phyloP scores from a whole-genome alignment of 2,329 filamentous ascomycete species.

The Aspergillus neoniger region DNA sequence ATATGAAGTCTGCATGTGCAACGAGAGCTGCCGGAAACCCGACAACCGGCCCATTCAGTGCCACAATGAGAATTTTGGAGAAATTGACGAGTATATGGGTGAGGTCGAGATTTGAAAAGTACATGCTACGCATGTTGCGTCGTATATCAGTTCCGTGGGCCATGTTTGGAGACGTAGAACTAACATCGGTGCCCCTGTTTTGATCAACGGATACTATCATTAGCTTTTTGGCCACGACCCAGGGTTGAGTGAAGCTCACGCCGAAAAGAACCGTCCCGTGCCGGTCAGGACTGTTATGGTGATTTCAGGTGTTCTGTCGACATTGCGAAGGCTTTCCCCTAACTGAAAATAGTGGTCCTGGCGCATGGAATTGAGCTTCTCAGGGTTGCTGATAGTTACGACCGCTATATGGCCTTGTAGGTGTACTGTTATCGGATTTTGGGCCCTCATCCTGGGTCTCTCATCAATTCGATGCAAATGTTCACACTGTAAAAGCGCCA shows the following conservation, averaged over 20 bases:
- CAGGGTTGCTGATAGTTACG: slow-evolving; percentile 82
- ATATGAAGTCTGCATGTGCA: slow-evolving; percentile 88
- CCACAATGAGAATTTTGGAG: slow-evolving; percentile 88
- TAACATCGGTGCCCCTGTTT: slow-evolving; percentile 75
- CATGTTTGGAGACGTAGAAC: slow-evolving; percentile 51
- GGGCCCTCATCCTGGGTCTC: no score
- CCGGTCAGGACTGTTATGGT: slow-evolving; percentile 82
- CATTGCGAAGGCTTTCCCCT: slow-evolving; percentile 70
- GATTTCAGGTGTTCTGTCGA: slow-evolving; percentile 77
- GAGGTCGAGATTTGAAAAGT: slow-evolving; percentile 85
- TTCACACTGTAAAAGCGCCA: no score
- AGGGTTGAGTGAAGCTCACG: slow-evolving; percentile 55
- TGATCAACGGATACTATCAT: background rate
- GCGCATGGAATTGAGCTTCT: slow-evolving; percentile 83
- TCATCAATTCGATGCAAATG: no score
- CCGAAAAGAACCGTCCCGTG: slow-evolving; percentile 81
- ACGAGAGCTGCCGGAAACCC: slow-evolving; percentile 84
- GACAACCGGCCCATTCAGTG: slow-evolving; percentile 87
- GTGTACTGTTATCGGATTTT: no score
- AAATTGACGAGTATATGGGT: slow-evolving; percentile 90
- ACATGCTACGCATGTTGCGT: slow-evolving; percentile 66
- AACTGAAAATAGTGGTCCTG: slow-evolving; percentile 75
- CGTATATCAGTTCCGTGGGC: slow-evolving; percentile 46
- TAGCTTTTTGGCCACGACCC: background rate
- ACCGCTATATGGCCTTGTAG: slow-evolving; percentile 68